phyloP scores from a whole-genome alignment of 78 protist species.

The Polysphondylium violaceum region DNA sequence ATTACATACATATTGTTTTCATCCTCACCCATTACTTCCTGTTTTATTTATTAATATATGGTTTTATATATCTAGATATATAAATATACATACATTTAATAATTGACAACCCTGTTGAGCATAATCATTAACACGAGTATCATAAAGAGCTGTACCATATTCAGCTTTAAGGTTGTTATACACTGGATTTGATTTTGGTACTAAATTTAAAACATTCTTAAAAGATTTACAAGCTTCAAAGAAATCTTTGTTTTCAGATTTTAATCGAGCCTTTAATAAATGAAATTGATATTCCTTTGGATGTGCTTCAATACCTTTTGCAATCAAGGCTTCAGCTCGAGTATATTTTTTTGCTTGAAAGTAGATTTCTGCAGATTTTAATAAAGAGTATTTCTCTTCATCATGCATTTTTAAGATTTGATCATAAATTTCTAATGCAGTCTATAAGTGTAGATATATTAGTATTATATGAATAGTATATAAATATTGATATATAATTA shows the following conservation, averaged over 20 bases:
- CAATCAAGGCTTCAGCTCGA: conserved; percentile 8
- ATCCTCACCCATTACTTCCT: too few species aligned
- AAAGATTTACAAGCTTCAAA: conserved; percentile 28
- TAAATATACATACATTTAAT: too few species aligned
- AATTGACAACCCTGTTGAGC: too few species aligned
- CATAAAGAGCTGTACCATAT: conserved; percentile 37
- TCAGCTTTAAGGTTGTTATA: conserved; percentile 17
- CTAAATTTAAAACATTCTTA: conserved; percentile 2
- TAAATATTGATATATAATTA: not conserved
- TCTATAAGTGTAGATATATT: not conserved
- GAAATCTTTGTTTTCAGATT: not conserved
- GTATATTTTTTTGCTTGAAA: conserved; percentile 43
- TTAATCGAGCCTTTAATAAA: not conserved
- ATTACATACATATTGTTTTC: conserved; percentile 35
- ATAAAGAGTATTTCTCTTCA: conserved; percentile 27
- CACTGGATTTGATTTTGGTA: not conserved
- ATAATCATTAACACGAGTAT: conserved; percentile 27
- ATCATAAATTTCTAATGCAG: not conserved
- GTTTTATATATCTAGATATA: too few species aligned
- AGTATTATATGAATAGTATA: not conserved
- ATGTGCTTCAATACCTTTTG: conserved; percentile 26
- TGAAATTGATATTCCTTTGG: conserved; percentile 25
- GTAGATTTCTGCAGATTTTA: conserved; percentile 32
- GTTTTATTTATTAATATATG: too few species aligned
- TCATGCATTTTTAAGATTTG: conserved; percentile 22